Evolutionary conservation across 2,329 filamentous ascomycete species (phyloP), one percentile per base, ranked within the genome.

Genomic region (Venturia oleaginea): DNA sequence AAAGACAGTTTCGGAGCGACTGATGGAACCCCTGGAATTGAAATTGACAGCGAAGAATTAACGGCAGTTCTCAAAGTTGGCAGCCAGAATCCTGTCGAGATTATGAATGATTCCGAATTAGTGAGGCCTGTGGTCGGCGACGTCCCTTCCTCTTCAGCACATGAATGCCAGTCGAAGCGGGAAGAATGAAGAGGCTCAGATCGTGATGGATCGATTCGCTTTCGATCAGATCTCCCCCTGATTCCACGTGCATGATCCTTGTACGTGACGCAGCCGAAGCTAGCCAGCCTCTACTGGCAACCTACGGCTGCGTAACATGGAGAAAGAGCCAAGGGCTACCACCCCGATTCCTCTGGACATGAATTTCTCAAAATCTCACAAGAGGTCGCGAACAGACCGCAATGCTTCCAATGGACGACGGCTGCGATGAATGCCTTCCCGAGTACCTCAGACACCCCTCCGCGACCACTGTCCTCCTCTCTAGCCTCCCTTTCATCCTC

Each of bases 401-500:
- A 57, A 60, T 60, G 59, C 59, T 60, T 24, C 37, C 59, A n/a
- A 40, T 15, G 15, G 73, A 75, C 69, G 78, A 79, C 68, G 71
- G 75, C 66, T 88, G 85, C 79, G 80, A 80, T 73, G 81, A 82
- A 70, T 84, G 85, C 75, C 77, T 79, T 66, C 87, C 86, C 71
- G 77, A 79, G 66, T 79, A 78, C 69, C 71, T 75, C 43, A 71
- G 72, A 63, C 75, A 74, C 54, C 76, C 81, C 38, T 32, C 37
- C 42, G 30, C 30, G 30, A 76, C 81, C 55, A 77, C 80, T 38
- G 73, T 85, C 43, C 69, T 86, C 61, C 81, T 90, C 65, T 84
- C 90, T 30, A 81, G 84, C 11, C 73, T 83, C 3, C 90, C 90
- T 0, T 91, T 94, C 73, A 73, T 90, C 65, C 73, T 85, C 65